Base-by-base conservation (phyloP, 2,329 filamentous ascomycete genomes). In the Botrytis paeoniae region DNA sequence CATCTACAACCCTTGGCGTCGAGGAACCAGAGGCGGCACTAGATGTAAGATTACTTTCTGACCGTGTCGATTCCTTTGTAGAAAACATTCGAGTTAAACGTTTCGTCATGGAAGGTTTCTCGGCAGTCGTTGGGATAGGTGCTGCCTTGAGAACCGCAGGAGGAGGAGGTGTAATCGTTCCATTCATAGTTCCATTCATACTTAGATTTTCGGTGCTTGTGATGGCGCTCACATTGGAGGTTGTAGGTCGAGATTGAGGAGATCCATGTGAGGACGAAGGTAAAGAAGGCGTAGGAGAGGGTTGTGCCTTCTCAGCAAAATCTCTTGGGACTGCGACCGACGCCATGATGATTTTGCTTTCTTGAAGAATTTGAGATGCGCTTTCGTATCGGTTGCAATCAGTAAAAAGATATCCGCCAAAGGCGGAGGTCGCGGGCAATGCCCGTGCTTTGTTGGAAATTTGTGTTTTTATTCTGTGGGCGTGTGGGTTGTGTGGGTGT, bases 21-120 rank as follows among this genome's bases (percentile, higher is more conserved):
- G 74, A 81, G 64, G 81, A 70, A 25, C 82, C 83, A 29, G 82
- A 76, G 70, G 81, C 80, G n/a, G 73, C 73, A 62, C 22, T 37
- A 20, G 64, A 60, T 39, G 73, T 77, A 72, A 78, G 69, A 74
- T 72, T 76, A 43, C 22, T 72, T 37, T 80, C 76, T 37, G 78
- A 77, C 74, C 74, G 78, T n/a, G 71, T 73, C 32, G 83, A 79
- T 71, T 89, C 88, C 79, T 87, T 89, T 76, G 84, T 86, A 71
- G 86, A 89, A 82, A 91, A 91, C 86, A 91, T 91, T 83, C 89
- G 87, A 59, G 88, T 88, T 73, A 91, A 80, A 64, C 88, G 87
- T 79, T 89, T 88, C 80, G 90, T 91, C 82, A 91, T 88, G 22
- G 88, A 89, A 3, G 86, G 81, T 80, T 88, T 89, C 78, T 90